phyloP scores from a whole-genome alignment of 345 rosid species.

The Euphorbia lathyris region DNA sequence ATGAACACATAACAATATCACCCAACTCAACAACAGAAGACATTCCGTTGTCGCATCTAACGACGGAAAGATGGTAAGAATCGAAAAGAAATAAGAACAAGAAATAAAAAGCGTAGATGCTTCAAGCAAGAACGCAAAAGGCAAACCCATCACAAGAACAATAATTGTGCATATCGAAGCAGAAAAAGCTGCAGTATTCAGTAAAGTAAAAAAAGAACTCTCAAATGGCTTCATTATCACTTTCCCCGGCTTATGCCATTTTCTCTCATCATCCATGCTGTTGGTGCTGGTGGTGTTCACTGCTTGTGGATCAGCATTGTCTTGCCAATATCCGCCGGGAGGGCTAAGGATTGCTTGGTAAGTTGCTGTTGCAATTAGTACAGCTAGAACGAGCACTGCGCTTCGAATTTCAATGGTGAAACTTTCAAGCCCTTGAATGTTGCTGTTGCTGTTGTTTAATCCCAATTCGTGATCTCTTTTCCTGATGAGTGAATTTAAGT shows the following conservation, averaged over 20 bases:
- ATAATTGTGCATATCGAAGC: constrained; percentile 12
- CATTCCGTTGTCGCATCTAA: neutral
- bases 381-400: neutral
- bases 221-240: neutral
- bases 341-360: neutral
- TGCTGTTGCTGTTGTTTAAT: neutral
- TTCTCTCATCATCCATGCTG: neutral
- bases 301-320: neutral
- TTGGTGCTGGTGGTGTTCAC: neutral
- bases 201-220: neutral
- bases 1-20: constrained; percentile 8
- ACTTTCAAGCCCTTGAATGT: neutral
- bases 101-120: constrained; percentile 1
- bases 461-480: neutral
- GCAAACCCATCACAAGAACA: constrained; percentile 14
- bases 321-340: constrained; percentile 8
- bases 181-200: constrained; percentile 5
- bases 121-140: constrained; percentile 12
- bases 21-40: neutral
- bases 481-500: neutral
- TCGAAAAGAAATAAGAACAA: constrained; percentile 3
- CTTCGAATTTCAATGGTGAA: neutral
- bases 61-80: neutral
- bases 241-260: neutral
- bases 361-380: constrained; percentile 5